A percentile compares a stretch with the other conserved stretches of the same genome.
These are phyloP conservation scores for Ceriops zippeliana DNA, from an alignment of 345 rosid genomes.

Conservation along the genomic window DNA sequence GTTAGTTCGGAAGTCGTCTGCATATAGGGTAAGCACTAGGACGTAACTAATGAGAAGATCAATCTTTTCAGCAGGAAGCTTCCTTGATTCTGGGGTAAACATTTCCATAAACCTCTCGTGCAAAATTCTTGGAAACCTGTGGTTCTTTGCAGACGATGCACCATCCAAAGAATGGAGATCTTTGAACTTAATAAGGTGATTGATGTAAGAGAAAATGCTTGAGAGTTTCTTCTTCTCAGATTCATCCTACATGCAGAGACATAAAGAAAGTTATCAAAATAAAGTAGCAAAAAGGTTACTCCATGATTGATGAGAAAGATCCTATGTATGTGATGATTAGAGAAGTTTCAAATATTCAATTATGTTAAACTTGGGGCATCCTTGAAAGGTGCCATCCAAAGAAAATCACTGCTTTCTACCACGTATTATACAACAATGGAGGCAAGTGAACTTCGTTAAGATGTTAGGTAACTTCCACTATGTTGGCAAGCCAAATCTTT, in stretches of 20 bases:
- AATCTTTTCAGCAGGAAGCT: constrained; percentile 43
- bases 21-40: constrained; percentile 70
- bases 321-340: not conserved
- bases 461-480: not conserved
- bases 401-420: too few species aligned
- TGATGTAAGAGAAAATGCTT: constrained; percentile 49
- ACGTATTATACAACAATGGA: not conserved
- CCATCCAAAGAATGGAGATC: constrained; percentile 55
- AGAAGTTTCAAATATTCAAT: not conserved
- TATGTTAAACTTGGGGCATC: not conserved
- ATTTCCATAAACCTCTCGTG: constrained; percentile 41
- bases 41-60: constrained; percentile 74
- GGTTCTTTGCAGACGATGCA: constrained; percentile 50
- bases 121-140: constrained; percentile 52
- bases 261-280: not conserved
- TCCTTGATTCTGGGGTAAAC: constrained; percentile 46
- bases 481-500: not conserved
- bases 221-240: constrained; percentile 40
- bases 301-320: not conserved
- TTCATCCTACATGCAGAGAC: constrained; percentile 46
- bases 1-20: constrained; percentile 58
- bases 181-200: constrained; percentile 79
- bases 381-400: too few species aligned
- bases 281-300: not conserved
- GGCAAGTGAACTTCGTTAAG: not conserved